Base-by-base conservation (phyloP, 2,329 filamentous ascomycete genomes). In the Cladophialophora psammophila region DNA sequence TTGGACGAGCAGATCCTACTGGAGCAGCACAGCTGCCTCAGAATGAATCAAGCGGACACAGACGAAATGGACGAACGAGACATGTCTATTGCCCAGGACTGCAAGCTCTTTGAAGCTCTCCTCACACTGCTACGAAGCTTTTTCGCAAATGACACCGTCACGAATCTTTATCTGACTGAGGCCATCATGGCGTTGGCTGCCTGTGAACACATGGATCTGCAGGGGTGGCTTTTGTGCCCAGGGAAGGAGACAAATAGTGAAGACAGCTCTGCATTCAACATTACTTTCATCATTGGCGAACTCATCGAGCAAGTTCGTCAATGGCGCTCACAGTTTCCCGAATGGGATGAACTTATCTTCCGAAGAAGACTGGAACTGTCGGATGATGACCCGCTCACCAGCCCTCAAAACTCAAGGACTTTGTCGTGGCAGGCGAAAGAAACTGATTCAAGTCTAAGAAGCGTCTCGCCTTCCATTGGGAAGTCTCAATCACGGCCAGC, bases 71-170 rank as follows among this genome's bases (percentile, higher is more conserved):
- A 60, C n/a, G 26, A 54, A 5, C 62, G 58, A 48, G 42, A 31
- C n/a, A 64, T 71, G 66, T 62, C 64, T 5, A 68, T 73, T 32
- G 63, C 65, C 26, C 48, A 50, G 5, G 66, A 69, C 5, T 72
- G 72, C 66, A 73, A 72, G 52, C 54, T 73, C 85, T 88, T n/a
- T 80, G 84, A 68, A 58, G 81, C 83, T 20, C 73, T 89, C 18
- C 68, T 84, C n/a, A 76, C 75, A 52, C 84, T 94, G 7, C 79
- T 99, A 10, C 86, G 90, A 53, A 89, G 85, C 0, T 99, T 98
- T 75, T 93, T 97, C 73, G 86, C 92, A 5, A 99, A 99, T 73
- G 90, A 93, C 2, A 89, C 98, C 2, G 93, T 97, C 73, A 94
- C 91, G 2, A 99, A 99, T 72, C 81, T 99, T 3, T 91, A 91